phyloP scores from a whole-genome alignment of 768 basidiomycete species.

The Panaeolus papilionaceus region DNA sequence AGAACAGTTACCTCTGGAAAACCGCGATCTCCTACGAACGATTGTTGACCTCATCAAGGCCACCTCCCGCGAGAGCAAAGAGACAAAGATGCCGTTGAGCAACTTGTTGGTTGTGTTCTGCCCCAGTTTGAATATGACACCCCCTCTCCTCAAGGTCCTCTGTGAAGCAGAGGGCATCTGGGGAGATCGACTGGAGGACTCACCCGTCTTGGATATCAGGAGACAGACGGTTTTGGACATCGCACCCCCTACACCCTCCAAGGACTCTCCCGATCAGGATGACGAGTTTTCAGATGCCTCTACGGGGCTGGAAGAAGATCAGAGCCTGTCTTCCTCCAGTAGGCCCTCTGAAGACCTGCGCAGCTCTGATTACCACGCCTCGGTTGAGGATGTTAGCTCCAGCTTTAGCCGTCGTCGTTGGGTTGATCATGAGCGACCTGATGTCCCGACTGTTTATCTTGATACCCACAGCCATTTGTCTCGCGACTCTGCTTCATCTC shows the following conservation, averaged over 20 bases:
- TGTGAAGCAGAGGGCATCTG: conserved; percentile 78
- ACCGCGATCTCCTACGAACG: conserved; percentile 84
- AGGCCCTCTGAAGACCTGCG: conserved; percentile 34
- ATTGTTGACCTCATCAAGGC: conserved; percentile 81
- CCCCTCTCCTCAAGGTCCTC: conserved; percentile 70
- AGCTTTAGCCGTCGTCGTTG: conserved; percentile 17
- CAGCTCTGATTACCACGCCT: conserved; percentile 44
- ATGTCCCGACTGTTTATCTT: conserved; percentile 46
- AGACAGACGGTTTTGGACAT: conserved; percentile 20
- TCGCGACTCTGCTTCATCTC: conserved; percentile 36
- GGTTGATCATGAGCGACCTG: conserved; percentile 26
- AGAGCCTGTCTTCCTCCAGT: conserved; percentile 31
- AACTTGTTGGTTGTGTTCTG: conserved; percentile 90
- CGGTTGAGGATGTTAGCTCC: conserved; percentile 36
- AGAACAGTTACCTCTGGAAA: conserved; percentile 74
- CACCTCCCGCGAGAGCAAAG: conserved; percentile 68
- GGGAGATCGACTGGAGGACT: conserved; percentile 42
- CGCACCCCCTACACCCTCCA: conserved; percentile 20
- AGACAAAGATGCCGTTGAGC: conserved; percentile 93
- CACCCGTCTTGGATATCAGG: conserved; percentile 38
- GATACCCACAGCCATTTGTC: conserved; percentile 40
- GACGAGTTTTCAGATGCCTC: conserved; percentile 23
- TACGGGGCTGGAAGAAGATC: conserved; percentile 30
- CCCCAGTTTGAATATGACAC: conserved; percentile 83
- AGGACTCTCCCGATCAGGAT: conserved; percentile 19